Percentiles rank a stretch among this genome's conserved stretches.
phyloP scores from a whole-genome alignment of 2,329 filamentous ascomycete species.

The Colletotrichum falcatum region DNA sequence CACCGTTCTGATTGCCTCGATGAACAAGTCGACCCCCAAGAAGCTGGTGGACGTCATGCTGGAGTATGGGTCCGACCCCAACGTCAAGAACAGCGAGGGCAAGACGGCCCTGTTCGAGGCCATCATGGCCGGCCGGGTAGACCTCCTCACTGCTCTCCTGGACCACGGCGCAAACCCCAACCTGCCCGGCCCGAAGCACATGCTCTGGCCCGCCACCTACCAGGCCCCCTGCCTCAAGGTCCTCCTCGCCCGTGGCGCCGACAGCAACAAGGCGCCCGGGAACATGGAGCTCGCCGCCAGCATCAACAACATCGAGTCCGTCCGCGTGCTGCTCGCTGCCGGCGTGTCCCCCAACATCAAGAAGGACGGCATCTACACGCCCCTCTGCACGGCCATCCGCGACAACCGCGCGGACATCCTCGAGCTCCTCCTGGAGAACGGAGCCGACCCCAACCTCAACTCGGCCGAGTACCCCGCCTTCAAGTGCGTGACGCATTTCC shows the following conservation, averaged over 20 bases:
- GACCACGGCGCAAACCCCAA: slow-evolving; percentile 75
- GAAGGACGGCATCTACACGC: slow-evolving; percentile 76
- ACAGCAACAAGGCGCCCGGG: slow-evolving; percentile 69
- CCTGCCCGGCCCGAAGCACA: slow-evolving; percentile 75
- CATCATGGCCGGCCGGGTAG: slow-evolving; percentile 66
- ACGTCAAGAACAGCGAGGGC: slow-evolving; percentile 70
- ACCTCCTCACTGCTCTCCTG: slow-evolving; percentile 63
- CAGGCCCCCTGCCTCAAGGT: slow-evolving; percentile 68
- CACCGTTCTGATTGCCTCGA: slow-evolving; percentile 70
- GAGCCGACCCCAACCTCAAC: slow-evolving; percentile 72
- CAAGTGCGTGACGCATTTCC: slow-evolving; percentile 76
- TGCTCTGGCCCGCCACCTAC: slow-evolving; percentile 74
- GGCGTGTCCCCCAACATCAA: slow-evolving; percentile 71
- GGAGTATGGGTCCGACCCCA: slow-evolving; percentile 68
- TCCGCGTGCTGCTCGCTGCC: slow-evolving; percentile 67
- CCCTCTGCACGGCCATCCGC: slow-evolving; percentile 75
- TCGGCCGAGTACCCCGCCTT: slow-evolving; percentile 75
- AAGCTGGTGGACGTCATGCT: slow-evolving; percentile 70
- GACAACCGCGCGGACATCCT: slow-evolving; percentile 74
- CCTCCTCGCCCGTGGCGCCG: slow-evolving; percentile 69
- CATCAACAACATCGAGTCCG: slow-evolving; percentile 72
- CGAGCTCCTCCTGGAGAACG: slow-evolving; percentile 65
- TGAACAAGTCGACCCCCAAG: slow-evolving; percentile 68
- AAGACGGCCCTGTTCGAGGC: slow-evolving; percentile 74
- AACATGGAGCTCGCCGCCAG: slow-evolving; percentile 74